These are phyloP conservation scores for Tillandsia leiboldiana DNA, from an alignment of 176 grass and related monocot species.

Conservation along the genomic window DNA sequence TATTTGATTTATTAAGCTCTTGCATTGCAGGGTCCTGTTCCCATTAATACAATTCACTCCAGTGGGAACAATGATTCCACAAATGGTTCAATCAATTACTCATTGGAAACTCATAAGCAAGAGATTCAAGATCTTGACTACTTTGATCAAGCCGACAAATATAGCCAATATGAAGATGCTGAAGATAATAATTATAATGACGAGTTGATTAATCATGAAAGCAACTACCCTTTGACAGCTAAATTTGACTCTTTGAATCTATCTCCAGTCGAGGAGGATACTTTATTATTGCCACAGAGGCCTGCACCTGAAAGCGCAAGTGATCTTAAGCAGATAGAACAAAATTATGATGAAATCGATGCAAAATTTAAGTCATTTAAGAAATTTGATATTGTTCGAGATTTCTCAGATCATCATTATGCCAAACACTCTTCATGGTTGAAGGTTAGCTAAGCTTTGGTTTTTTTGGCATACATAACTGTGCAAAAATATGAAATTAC, in stretches of 20 bases:
- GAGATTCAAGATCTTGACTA: conserved; percentile 14
- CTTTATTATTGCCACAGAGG: conserved; percentile 48
- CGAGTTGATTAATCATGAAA: conserved; percentile 25
- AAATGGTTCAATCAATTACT: neutral
- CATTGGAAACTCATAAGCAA: conserved; percentile 20
- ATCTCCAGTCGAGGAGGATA: conserved; percentile 74
- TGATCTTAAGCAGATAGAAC: conserved; percentile 16
- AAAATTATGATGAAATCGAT: conserved; percentile 49
- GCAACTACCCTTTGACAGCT: conserved; percentile 48
- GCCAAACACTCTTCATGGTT: conserved; percentile 5
- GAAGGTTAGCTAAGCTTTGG: conserved; percentile 32
- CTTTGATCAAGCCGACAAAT: conserved; percentile 37
- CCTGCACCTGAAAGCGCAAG: conserved; percentile 11
- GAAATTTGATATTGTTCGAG: conserved; percentile 67
- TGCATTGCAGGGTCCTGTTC: conserved; percentile 31
- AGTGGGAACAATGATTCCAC: conserved; percentile 12
- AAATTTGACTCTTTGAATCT: conserved; percentile 76
- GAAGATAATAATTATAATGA: conserved; percentile 23
- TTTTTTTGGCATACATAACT: neutral
- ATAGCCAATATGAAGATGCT: conserved; percentile 50
- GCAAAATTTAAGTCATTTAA: conserved; percentile 50
- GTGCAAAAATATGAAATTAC: too few relatives aligned
- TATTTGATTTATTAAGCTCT: too few relatives aligned
- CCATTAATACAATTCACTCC: conserved; percentile 28
- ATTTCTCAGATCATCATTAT: conserved; percentile 67